Evolutionary conservation across 345 rosid species (phyloP).

Genomic region (Acer negundo): DNA sequence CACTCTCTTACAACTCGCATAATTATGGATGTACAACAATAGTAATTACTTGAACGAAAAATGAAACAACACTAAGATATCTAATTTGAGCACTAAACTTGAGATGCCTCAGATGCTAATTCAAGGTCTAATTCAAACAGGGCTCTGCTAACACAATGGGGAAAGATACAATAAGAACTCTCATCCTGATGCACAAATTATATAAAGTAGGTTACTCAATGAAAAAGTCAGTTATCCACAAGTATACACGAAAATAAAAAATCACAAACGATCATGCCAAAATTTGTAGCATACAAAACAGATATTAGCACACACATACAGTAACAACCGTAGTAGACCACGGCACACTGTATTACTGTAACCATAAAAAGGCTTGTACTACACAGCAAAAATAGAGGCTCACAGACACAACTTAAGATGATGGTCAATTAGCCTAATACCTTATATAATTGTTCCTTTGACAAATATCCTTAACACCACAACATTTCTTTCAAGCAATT

Average conservation of each 20-base stretch:
- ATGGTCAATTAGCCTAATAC: background rate
- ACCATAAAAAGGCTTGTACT: background rate
- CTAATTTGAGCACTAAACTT: background rate
- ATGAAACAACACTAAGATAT: background rate
- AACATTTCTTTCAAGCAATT: background rate
- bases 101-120: background rate
- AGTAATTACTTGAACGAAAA: background rate
- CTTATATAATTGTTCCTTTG: background rate
- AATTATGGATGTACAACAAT: too few relatives aligned
- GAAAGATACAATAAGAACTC: background rate
- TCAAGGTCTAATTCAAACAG: background rate
- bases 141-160: background rate
- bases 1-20: background rate
- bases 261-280: conserved; percentile 6
- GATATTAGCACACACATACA: background rate
- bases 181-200: background rate
- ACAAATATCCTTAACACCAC: background rate
- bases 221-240: background rate
- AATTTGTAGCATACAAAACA: background rate
- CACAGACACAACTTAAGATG: background rate
- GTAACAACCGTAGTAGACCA: background rate
- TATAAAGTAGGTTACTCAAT: background rate
- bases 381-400: background rate
- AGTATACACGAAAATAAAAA: background rate
- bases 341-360: too few relatives aligned